These are phyloP conservation scores for Barnettozyma salicaria DNA, from an alignment of 805 yeast genomes.

Conservation along the genomic window DNA sequence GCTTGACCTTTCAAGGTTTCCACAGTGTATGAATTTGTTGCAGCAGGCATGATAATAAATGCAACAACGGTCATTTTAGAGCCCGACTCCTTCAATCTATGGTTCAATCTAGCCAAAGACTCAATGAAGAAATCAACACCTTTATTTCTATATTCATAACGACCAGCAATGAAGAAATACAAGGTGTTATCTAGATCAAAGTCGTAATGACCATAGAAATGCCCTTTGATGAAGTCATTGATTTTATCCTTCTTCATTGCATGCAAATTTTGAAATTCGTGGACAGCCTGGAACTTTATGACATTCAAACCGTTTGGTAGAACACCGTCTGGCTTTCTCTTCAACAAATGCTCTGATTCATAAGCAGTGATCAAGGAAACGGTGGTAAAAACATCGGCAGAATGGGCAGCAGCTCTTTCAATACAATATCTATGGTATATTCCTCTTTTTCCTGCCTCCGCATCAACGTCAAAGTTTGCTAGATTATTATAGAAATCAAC, in stretches of 20 bases:
- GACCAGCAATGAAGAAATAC: conserved; percentile 93
- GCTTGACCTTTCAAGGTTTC: conserved; percentile 97
- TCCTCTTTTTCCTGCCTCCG: conserved; percentile 97
- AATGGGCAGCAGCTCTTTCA: conserved; percentile 93
- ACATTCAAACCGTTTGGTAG: conserved; percentile 95
- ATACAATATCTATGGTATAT: conserved; percentile 95
- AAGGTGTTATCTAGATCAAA: conserved; percentile 91
- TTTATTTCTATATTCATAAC: conserved; percentile 94
- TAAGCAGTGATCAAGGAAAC: conserved; percentile 97
- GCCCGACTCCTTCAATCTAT: conserved; percentile 71
- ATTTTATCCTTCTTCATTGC: conserved; percentile 87
- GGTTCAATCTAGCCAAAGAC: conserved; percentile 85
- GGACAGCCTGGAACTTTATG: conserved; percentile 93
- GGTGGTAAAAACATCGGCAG: conserved; percentile 95
- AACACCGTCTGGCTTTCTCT: conserved; percentile 96
- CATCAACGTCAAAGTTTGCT: conserved; percentile 86
- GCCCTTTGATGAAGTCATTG: conserved; percentile 93
- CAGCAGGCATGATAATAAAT: conserved; percentile 96
- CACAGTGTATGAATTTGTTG: conserved; percentile 87
- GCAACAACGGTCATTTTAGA: conserved; percentile 94
- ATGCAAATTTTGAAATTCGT: conserved; percentile 95
- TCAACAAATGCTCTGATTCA: conserved; percentile 87
- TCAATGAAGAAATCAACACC: conserved; percentile 96
- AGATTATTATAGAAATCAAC: conserved; percentile 93
- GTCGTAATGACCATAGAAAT: conserved; percentile 93